Conservation (phyloP, 306 rosid species). For the Comarum palustre region DNA sequence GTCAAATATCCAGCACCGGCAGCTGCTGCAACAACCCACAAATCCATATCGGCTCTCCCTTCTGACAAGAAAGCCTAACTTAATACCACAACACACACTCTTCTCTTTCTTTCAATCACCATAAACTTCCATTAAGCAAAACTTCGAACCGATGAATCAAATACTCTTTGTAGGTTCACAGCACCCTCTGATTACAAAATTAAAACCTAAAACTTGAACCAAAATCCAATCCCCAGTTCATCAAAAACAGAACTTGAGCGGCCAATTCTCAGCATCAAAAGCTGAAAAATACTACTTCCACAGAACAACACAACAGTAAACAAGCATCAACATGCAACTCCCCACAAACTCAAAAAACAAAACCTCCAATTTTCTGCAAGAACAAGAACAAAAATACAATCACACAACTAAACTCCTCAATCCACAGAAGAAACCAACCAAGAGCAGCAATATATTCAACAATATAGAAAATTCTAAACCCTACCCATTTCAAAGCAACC, state of each 20-base stretch:
- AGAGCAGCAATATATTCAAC: conserved; percentile 15
- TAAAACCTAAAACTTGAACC: background rate
- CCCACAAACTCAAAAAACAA: background rate
- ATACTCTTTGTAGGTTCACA: conserved; percentile 1
- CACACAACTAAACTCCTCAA: conserved; percentile 14
- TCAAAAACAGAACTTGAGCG: conserved; percentile 19
- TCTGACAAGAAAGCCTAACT: conserved; percentile 32
- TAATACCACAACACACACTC: conserved; percentile 32
- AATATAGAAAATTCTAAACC: background rate
- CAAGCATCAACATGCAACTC: conserved; percentile 15
- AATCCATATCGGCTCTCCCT: conserved; percentile 59
- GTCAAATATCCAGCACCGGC: conserved; percentile 79
- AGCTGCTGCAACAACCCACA: conserved; percentile 80
- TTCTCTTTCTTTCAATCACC: conserved; percentile 30
- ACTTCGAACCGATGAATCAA: conserved; percentile 16
- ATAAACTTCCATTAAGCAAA: conserved; percentile 39
- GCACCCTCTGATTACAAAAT: background rate
- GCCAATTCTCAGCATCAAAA: conserved; percentile 23
- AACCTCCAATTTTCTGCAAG: conserved; percentile 2
- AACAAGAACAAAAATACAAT: background rate
- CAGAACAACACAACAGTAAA: conserved; percentile 15
- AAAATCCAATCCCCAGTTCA: conserved; percentile 14
- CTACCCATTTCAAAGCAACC: conserved; percentile 19
- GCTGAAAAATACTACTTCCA: conserved; percentile 14
- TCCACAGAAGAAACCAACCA: conserved; percentile 20